Conservation (phyloP, 306 rosid genomes). For the Vachellia collinsii region DNA sequence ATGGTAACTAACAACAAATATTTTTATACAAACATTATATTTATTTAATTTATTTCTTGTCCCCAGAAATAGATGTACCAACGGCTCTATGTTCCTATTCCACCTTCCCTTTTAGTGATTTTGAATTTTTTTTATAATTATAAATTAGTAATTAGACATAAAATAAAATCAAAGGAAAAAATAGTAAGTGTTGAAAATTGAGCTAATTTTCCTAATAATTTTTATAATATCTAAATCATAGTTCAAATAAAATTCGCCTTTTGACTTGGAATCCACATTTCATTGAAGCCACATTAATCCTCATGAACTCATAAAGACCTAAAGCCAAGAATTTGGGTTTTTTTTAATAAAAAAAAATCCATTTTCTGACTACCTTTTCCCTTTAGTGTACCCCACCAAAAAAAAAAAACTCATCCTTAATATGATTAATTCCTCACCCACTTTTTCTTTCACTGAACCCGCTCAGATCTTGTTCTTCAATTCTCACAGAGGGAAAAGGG, state of each 20-base stretch:
- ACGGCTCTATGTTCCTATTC: conserved; percentile 26
- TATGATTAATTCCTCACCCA: conserved; percentile 1
- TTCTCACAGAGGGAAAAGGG: no score
- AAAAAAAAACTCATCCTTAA: background rate
- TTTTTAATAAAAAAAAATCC: no score
- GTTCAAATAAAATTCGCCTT: background rate
- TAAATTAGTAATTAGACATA: no score
- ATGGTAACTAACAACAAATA: background rate
- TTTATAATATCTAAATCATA: background rate
- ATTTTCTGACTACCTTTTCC: no score
- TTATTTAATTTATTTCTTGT: no score
- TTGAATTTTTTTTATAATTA: no score
- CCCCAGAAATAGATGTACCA: conserved; percentile 6
- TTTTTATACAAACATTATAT: no score
- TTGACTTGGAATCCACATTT: background rate
- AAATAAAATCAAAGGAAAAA: no score
- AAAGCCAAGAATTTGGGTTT: no score
- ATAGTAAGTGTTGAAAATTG: background rate
- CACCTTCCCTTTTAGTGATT: background rate
- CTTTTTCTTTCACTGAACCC: conserved; percentile 3
- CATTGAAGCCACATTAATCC: background rate
- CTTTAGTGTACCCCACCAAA: no score
- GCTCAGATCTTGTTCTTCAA: conserved; percentile 14
- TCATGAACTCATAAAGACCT: no score
- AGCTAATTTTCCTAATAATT: background rate